phyloP scores from a whole-genome alignment of 495 filamentous ascomycete genomes.

The Talaromyces thailandensis region DNA sequence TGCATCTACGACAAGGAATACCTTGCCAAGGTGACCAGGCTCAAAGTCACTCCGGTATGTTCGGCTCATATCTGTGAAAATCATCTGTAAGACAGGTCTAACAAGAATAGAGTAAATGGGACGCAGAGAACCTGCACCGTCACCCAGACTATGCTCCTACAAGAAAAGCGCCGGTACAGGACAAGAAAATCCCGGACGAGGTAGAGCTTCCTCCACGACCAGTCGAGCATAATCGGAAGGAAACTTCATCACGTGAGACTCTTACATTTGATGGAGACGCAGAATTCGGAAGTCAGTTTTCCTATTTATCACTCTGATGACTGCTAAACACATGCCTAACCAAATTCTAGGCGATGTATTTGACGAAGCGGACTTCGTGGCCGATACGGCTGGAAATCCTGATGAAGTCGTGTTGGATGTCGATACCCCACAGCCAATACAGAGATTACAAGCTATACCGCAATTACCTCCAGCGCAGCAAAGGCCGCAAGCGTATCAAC shows the following conservation, averaged over 20 bases:
- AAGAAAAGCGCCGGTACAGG: conserved; percentile 46
- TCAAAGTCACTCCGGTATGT: conserved; percentile 58
- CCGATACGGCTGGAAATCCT: conserved; percentile 47
- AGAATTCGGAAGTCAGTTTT: conserved; percentile 61
- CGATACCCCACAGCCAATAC: conserved; percentile 17
- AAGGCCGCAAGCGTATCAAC: conserved; percentile 14
- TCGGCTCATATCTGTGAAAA: not conserved
- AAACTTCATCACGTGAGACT: not conserved
- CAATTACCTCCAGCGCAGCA: conserved; percentile 18
- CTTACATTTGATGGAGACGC: conserved; percentile 26
- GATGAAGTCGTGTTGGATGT: conserved; percentile 48
- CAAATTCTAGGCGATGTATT: conserved; percentile 45
- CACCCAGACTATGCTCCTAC: conserved; percentile 62
- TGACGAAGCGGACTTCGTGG: conserved; percentile 66
- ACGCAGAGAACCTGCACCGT: conserved; percentile 66
- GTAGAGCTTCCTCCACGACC: conserved; percentile 30
- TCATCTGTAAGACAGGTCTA: not conserved
- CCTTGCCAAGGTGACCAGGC: conserved; percentile 68
- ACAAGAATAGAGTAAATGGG: conserved; percentile 50
- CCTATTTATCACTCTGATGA: not conserved
- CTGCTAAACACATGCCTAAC: conserved; percentile 15
- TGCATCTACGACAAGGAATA: conserved; percentile 97
- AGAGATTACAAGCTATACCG: conserved; percentile 16
- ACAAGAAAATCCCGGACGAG: conserved; percentile 26
- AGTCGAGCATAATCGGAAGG: conserved; percentile 7